Conservation (phyloP, 225 moss, liverwort and hornwort genomes). For the Marchantia paleacea region DNA sequence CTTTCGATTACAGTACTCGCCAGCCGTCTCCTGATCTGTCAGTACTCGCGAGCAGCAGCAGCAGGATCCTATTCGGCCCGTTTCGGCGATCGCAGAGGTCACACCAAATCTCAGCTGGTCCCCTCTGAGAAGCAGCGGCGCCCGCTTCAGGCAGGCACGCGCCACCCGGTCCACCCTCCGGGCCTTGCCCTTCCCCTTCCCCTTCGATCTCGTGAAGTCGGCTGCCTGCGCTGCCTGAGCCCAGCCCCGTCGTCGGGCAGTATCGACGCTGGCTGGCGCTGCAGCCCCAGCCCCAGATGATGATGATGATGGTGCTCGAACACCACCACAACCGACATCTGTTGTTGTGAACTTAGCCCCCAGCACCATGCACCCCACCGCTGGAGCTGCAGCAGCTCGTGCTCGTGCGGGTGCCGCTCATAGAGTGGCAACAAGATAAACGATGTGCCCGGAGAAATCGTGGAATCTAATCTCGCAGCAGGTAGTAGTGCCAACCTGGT, state of each 20-base stretch:
- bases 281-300: not conserved
- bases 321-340: no score
- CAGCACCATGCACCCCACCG: not conserved
- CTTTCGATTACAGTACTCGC: not conserved
- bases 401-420: no score
- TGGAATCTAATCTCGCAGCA: conserved; percentile 14
- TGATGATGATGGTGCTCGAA: no score
- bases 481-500: conserved; percentile 25
- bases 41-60: not conserved
- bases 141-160: no score
- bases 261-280: not conserved
- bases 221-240: no score
- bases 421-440: not conserved
- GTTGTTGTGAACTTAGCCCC: no score
- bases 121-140: not conserved
- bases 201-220: conserved; percentile 16
- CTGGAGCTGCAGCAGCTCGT: no score
- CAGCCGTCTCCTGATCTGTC: conserved; percentile 11
- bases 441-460: conserved; percentile 12
- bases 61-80: not conserved
- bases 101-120: not conserved
- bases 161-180: no score
- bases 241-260: no score
- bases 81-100: not conserved
- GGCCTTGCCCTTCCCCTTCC: no score